Percentiles rank a stretch among this genome's conserved stretches.
These are phyloP conservation scores for Sequoiadendron giganteum DNA, from an alignment of 75 land plant genomes.

Conservation along the genomic window DNA sequence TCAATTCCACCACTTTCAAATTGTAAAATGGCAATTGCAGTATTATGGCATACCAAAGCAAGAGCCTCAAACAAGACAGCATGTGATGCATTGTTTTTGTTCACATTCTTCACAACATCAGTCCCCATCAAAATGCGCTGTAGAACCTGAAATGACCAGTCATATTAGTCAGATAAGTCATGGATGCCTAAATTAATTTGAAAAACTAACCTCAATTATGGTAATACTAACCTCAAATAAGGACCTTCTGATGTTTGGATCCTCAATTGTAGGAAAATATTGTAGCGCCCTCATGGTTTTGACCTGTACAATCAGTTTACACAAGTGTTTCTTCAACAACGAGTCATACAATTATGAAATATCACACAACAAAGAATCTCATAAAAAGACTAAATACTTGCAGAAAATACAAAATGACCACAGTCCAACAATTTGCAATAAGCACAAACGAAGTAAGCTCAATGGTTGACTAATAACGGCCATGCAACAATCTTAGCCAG, in stretches of 20 bases:
- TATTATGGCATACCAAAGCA: conserved; percentile 72
- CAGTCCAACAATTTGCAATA: neutral
- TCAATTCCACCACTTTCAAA: neutral
- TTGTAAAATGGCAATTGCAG: neutral
- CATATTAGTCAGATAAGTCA: neutral
- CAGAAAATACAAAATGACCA: neutral
- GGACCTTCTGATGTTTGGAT: conserved; percentile 90
- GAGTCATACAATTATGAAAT: neutral
- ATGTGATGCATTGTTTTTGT: conserved; percentile 99
- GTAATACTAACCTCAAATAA: conserved; percentile 80
- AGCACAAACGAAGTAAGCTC: neutral
- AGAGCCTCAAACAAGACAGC: conserved; percentile 99
- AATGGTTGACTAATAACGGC: neutral
- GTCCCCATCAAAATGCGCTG: conserved; percentile 97
- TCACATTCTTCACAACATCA: conserved; percentile 99
- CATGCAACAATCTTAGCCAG: neutral
- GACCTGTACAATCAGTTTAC: conserved; percentile 51
- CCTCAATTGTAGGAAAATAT: conserved; percentile 96
- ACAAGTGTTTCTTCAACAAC: neutral
- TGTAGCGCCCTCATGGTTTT: conserved; percentile 99
- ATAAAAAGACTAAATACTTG: neutral
- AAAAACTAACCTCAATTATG: conserved; percentile 8
- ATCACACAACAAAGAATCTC: neutral
- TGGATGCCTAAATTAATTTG: neutral
- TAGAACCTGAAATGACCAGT: conserved; percentile 64